phyloP scores from a whole-genome alignment of 1,139 yeast species.

The Cylindricascospora bacillispora region DNA sequence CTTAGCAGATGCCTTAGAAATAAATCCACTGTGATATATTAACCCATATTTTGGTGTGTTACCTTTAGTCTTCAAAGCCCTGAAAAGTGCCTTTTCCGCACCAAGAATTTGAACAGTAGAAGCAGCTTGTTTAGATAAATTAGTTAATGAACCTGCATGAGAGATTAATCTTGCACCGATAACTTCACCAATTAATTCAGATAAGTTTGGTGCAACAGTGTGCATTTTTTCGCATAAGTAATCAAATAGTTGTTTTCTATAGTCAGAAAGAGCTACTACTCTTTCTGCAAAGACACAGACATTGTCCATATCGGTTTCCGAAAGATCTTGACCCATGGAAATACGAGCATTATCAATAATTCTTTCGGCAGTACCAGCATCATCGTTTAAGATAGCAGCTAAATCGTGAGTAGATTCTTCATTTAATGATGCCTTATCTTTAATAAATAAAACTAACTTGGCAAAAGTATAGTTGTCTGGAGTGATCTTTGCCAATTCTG shows the following conservation, averaged over 20 bases:
- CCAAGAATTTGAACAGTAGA: conserved; percentile 97
- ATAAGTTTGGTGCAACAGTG: conserved; percentile 93
- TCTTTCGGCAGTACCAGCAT: conserved; percentile 87
- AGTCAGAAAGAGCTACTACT: conserved; percentile 85
- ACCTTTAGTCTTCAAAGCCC: conserved; percentile 97
- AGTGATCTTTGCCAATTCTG: conserved; percentile 92
- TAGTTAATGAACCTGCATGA: conserved; percentile 95
- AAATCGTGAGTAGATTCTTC: conserved; percentile 82
- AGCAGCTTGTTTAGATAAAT: conserved; percentile 95
- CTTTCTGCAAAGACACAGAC: conserved; percentile 87
- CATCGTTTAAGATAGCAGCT: conserved; percentile 82
- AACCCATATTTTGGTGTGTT: conserved; percentile 98
- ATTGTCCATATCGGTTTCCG: conserved; percentile 86
- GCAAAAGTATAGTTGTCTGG: conserved; percentile 88
- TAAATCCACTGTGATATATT: conserved; percentile 91
- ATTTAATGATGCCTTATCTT: conserved; percentile 73
- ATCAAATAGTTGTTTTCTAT: conserved; percentile 77
- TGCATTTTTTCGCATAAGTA: conserved; percentile 93
- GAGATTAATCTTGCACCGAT: conserved; percentile 97
- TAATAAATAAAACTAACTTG: conserved; percentile 65
- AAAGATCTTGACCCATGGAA: conserved; percentile 98
- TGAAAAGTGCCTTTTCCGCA: conserved; percentile 97
- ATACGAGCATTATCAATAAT: conserved; percentile 85
- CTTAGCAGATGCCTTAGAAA: conserved; percentile 92
- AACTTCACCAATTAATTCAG: conserved; percentile 94